phyloP scores from a whole-genome alignment of 2,329 filamentous ascomycete species.

The Neonectria neomacrospora region DNA sequence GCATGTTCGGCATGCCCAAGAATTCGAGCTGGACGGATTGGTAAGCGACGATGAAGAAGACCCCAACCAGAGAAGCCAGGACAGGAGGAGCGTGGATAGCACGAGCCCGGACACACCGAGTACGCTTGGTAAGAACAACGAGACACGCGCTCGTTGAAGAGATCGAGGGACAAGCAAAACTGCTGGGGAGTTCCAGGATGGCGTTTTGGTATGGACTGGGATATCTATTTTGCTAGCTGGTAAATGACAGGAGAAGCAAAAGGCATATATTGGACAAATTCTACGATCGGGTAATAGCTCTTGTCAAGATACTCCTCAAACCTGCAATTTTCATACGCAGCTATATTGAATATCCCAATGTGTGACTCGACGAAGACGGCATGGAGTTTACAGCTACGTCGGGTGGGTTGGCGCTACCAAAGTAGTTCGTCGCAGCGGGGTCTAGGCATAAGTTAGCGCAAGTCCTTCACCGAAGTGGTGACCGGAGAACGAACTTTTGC shows the following conservation, averaged over 20 bases:
- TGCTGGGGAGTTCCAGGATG: neutral
- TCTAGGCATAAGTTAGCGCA: too few relatives aligned
- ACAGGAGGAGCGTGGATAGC: slow-evolving; percentile 43
- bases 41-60: slow-evolving; percentile 89
- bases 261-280: neutral
- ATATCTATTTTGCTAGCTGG: neutral
- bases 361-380: neutral
- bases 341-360: too few relatives aligned
- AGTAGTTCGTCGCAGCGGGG: slow-evolving; percentile 1
- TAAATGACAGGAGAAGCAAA: neutral
- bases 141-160: slow-evolving; percentile 24
- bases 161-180: neutral
- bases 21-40: slow-evolving; percentile 92
- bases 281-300: neutral
- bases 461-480: neutral
- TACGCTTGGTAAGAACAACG: slow-evolving; percentile 50
- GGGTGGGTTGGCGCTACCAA: neutral
- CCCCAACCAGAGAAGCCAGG: slow-evolving; percentile 54
- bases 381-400: neutral
- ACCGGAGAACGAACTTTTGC: slow-evolving; percentile 11
- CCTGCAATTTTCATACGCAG: neutral
- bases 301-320: neutral
- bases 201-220: slow-evolving; percentile 2
- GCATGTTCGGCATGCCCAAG: slow-evolving; percentile 81
- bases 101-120: slow-evolving; percentile 56